A percentile compares a stretch with the other conserved stretches of the same genome.
phyloP scores from a whole-genome alignment of 495 filamentous ascomycete genomes.

The Penicillium alfredii region DNA sequence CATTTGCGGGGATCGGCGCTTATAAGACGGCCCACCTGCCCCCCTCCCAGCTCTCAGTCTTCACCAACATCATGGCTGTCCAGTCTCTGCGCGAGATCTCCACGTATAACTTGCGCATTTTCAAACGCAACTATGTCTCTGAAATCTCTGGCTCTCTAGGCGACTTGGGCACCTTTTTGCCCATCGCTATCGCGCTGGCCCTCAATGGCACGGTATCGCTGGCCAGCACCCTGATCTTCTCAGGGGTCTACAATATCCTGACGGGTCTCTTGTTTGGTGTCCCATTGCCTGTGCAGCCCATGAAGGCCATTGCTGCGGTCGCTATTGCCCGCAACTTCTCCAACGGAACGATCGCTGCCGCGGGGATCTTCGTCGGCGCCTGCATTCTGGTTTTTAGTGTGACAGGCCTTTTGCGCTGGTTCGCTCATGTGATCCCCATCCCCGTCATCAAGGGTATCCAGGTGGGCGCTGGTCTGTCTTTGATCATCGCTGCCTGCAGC shows the following conservation, averaged over 20 bases:
- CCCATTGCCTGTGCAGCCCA: conserved; percentile 79
- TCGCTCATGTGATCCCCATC: conserved; percentile 65
- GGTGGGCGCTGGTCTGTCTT: conserved; percentile 76
- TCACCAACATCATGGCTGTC: conserved; percentile 21
- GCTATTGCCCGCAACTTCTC: conserved; percentile 64
- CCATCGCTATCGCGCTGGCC: conserved; percentile 78
- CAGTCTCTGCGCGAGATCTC: conserved; percentile 30
- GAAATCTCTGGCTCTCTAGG: conserved; percentile 89
- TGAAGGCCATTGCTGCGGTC: conserved; percentile 89
- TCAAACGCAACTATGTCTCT: conserved; percentile 54
- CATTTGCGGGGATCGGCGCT: too few species aligned
- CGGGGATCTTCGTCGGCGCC: conserved; percentile 68
- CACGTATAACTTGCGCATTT: conserved; percentile 29
- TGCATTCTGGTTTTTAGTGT: conserved; percentile 69
- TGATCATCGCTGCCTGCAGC: conserved; percentile 68
- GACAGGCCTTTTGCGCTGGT: conserved; percentile 67
- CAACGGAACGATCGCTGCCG: conserved; percentile 63
- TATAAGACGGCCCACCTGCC: too few species aligned
- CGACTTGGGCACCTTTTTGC: conserved; percentile 86
- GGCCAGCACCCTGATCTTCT: conserved; percentile 78
- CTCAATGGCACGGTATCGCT: conserved; percentile 70
- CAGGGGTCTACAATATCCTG: conserved; percentile 75
- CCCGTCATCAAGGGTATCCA: conserved; percentile 93
- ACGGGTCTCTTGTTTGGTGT: conserved; percentile 81
- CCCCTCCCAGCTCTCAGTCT: not conserved